Percentiles rank a stretch among this genome's conserved stretches.
phyloP scores from a whole-genome alignment of 2,329 filamentous ascomycete species.

The Oidium heveae region DNA sequence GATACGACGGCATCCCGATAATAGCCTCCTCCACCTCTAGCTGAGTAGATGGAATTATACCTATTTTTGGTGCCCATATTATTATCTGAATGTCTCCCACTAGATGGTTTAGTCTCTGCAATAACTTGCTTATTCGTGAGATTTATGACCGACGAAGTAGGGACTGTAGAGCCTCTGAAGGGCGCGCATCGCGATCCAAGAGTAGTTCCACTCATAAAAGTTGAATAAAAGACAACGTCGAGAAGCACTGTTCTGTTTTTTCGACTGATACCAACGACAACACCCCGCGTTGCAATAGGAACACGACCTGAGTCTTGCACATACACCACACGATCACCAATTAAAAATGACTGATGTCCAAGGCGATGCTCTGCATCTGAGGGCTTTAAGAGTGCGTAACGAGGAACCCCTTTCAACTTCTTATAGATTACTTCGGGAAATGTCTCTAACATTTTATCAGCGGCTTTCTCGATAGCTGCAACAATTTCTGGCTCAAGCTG shows the following conservation, averaged over 20 bases:
- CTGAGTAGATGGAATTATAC: conserved; percentile 6
- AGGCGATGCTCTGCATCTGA: conserved; percentile 84
- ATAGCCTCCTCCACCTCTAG: conserved; percentile 31
- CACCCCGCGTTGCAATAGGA: conserved; percentile 73
- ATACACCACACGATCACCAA: conserved; percentile 85
- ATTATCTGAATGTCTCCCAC: conserved; percentile 29
- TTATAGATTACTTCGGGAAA: conserved; percentile 31
- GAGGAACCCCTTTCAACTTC: conserved; percentile 57
- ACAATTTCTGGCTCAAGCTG: conserved; percentile 86
- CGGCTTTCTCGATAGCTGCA: conserved; percentile 49
- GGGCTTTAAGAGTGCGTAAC: conserved; percentile 76
- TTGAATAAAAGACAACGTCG: conserved; percentile 78
- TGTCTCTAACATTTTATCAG: conserved; percentile 33
- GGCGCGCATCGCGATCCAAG: conserved; percentile 72
- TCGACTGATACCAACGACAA: conserved; percentile 81
- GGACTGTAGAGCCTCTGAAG: conserved; percentile 84
- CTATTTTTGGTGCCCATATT: conserved; percentile 7
- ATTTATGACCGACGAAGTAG: conserved; percentile 72
- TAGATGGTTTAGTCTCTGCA: conserved; percentile 30
- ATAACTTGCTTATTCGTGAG: conserved; percentile 61
- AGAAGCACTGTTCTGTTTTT: conserved; percentile 62
- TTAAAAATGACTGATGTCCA: conserved; percentile 53
- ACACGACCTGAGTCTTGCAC: conserved; percentile 84
- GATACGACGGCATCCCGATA: conserved; percentile 30
- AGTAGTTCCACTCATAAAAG: conserved; percentile 93